Conservation (phyloP, 805 yeast species). For the Pichia pseudocactophila region DNA sequence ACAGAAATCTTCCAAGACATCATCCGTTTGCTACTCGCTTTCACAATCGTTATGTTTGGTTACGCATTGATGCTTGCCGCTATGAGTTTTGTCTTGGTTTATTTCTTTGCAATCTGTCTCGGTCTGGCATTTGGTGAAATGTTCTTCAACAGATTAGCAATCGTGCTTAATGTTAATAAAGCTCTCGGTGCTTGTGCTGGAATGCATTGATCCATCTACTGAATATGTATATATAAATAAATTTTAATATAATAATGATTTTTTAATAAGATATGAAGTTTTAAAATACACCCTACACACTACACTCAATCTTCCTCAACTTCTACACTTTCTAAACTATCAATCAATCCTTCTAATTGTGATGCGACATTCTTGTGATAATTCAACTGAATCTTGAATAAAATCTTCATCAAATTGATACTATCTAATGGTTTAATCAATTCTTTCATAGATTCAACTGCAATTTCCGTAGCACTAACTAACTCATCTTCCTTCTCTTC, state of each 20-base stretch:
- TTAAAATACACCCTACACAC: background rate
- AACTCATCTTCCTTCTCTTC: constrained; percentile 66
- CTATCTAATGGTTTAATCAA: constrained; percentile 60
- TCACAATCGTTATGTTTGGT: constrained; percentile 56
- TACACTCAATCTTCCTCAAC: constrained; percentile 31
- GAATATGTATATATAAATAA: background rate
- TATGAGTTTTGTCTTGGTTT: constrained; percentile 58
- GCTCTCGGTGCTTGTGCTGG: constrained; percentile 24
- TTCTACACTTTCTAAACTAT: constrained; percentile 35
- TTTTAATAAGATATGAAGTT: background rate
- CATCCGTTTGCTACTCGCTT: constrained; percentile 45
- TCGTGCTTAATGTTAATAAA: constrained; percentile 30
- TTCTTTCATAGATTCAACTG: constrained; percentile 72
- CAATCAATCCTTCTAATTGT: constrained; percentile 38
- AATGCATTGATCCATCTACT: constrained; percentile 16
- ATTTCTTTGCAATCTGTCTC: constrained; percentile 63
- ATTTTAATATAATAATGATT: background rate
- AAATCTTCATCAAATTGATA: constrained; percentile 53
- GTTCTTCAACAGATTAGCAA: constrained; percentile 51
- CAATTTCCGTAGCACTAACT: constrained; percentile 67
- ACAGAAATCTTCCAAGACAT: constrained; percentile 40
- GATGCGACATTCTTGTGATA: constrained; percentile 46
- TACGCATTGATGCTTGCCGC: constrained; percentile 73
- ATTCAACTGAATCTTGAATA: constrained; percentile 60
- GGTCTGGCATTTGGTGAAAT: constrained; percentile 68